Evolutionary conservation across 1,284 basidiomycete species (phyloP), one percentile per base, ranked within the genome.

Genomic region (Waitea zeae): DNA sequence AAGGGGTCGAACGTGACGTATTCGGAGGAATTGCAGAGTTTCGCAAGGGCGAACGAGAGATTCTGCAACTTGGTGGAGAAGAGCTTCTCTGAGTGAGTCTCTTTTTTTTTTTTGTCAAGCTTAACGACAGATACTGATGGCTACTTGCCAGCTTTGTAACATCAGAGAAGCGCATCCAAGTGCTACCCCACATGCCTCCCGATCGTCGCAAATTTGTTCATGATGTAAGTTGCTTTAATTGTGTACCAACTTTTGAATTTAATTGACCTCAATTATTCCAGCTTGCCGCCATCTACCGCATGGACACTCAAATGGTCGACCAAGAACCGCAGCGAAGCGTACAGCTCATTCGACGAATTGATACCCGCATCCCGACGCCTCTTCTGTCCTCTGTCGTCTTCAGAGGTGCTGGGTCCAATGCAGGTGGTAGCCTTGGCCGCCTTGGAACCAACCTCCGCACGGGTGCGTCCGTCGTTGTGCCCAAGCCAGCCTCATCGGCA

Each of bases 281-380:
- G 65, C 66, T 89, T 18, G 82, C 83, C 2, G 57, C 64, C 15
- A 57, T 78, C 2, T 90, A 92, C 49, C 64, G 80, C n/a, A 71
- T 89, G 50, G 79, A 81, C 42, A 71, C 75, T 0, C 70, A 80
- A 46, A 70, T 88, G 61, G 70, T 90, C 15, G 87, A 90, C 49
- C 77, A 79, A 45, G 87, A 89, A 45, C 87, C 87, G 0, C 64
- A 82, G 47, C 62, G 67, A 26, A 62, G 82, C 42, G 80, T 90
- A 1, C 78, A 86, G 49, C 68, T 92, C 35, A 60, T 84, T 30
- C 67, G 83, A 7, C 68, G 84, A 15, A 56, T 87, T 31, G 87
- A 92, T 50, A 79, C 84, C 0, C 71, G 83, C 14, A 57, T 84
- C 2, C 86, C 87, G 0, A 51, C 47, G 1, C 81, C 82, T 0